Base-by-base conservation (phyloP, 2,329 filamentous ascomycete genomes). In the Xenosphaeropsis pyriputrescens region DNA sequence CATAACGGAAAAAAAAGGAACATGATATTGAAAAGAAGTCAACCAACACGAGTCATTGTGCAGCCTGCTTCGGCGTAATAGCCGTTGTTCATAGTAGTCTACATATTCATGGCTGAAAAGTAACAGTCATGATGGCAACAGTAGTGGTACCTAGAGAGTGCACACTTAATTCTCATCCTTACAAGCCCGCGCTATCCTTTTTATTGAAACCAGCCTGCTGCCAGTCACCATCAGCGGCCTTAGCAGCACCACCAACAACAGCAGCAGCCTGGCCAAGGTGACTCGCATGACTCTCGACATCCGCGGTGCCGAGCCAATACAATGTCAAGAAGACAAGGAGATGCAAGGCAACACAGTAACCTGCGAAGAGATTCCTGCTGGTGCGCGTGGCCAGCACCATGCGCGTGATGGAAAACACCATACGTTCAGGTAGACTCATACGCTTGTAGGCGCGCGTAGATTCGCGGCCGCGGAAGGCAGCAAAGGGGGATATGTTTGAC, bases 401-500 rank as follows among this genome's bases (percentile, higher is more conserved):
- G 40, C 86, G 73, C 34, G 89, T 94, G 38, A 95, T 70, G 26
- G 86, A 88, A 59, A 93, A 93, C 4, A 98, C 81, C 35, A 85
- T 74, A 30, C 91, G 70, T 59, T 98, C 91, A 0, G 88, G 86
- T 7, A 95, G 63, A 50, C 79, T 89, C 86, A 98, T 93, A 32
- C 88, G 76, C 52, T 86, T 85, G 58, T 94, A 88, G 1, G 89
- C 91, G 35, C 93, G 70, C 6, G 85, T 80, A 29, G 83, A 88
- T 61, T 98, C 93, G 37, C 89, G 75, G n/a, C 89, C 88, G 33
- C 89, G 72, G 63, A 98, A 98, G 2, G 86, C 86, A 18, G 89
- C 88, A 57, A 98, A 98, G 0, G 91, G 91, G 9, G 86, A 94
- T 35, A 98, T 80, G 52, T 91, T 93, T 32, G 83, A 84, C 62